Base-by-base conservation (phyloP, 2,329 filamentous ascomycete species). In the Helotiales sp. region DNA sequence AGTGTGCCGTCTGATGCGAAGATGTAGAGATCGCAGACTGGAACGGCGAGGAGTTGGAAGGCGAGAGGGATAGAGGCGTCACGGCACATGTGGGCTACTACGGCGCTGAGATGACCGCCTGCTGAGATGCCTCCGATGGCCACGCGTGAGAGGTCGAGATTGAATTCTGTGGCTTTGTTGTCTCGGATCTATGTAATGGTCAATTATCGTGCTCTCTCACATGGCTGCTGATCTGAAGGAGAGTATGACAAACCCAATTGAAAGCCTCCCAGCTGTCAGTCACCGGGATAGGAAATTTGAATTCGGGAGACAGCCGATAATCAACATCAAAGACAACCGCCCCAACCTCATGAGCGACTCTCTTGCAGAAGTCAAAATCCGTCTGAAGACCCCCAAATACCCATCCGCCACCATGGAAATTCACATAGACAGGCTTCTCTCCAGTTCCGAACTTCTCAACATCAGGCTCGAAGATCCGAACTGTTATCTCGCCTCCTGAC, bases 241-340 rank as follows among this genome's bases (percentile, higher is more conserved):
- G 17, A 13, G 5, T 6, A 13, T 20, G 11, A 66, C 60, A 7
- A n/a, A 73, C 75, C 81, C 81, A 84, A 68, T 79, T 74, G 40
- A 84, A 67, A 11, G 77, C 79, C 67, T 83, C 82, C 78, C 79
- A 84, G 55, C 75, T 75, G 67, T 85, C 83, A 34, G 80, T 72
- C 6, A 80, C 76, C 15, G 79, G 79, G 6, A 78, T 78, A 0
- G 83, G 82, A 66, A 82, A 85, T 20, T 77, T 77, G 69, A 82
- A 74, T 65, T 84, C 80, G 0, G 83, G 83, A 1, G 81, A 81
- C 11, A 84, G 75, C 4, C 72, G 66, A 60, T 82, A 82, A 65
- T 82, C 80, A 26, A 82, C 78, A 68, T 82, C 81, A 69, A 83
- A 80, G 0, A 74, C 79, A 17, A 82, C 80, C 49, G 79, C 68